phyloP scores from a whole-genome alignment of 1,284 basidiomycete species.

The Ceratobasidium sp. region DNA sequence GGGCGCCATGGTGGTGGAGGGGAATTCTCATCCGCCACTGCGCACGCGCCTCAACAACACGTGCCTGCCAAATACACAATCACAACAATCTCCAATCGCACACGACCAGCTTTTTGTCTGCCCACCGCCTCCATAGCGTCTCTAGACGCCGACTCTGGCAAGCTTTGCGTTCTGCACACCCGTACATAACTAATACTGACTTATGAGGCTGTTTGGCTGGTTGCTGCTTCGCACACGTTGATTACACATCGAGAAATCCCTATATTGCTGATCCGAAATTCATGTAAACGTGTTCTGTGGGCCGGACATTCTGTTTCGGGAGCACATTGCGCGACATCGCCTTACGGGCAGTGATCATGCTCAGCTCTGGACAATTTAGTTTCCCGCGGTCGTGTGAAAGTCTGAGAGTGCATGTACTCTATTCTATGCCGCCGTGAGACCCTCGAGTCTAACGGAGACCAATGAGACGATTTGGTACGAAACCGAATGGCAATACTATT shows the following conservation, averaged over 20 bases:
- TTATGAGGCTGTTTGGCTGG: not conserved
- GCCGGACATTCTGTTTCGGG: too few species aligned
- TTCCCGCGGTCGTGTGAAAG: too few species aligned
- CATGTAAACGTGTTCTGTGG: not conserved
- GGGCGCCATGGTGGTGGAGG: constrained; percentile 41
- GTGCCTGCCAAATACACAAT: constrained; percentile 41
- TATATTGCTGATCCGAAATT: not conserved
- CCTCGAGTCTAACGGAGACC: too few species aligned
- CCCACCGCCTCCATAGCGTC: not conserved
- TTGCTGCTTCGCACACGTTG: not conserved
- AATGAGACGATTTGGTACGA: too few species aligned
- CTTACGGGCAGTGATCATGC: too few species aligned
- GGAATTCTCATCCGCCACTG: constrained; percentile 18
- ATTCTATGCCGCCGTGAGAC: too few species aligned
- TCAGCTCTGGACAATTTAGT: too few species aligned
- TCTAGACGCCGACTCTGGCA: not conserved
- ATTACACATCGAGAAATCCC: not conserved
- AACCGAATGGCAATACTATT: too few species aligned
- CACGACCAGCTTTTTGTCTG: constrained; percentile 2
- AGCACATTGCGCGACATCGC: too few species aligned
- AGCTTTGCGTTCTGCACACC: not conserved
- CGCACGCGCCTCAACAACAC: constrained; percentile 37
- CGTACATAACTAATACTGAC: not conserved
- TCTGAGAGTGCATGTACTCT: too few species aligned
- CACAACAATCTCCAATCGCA: constrained; percentile 38